These are phyloP conservation scores for Calonectria hawksworthii DNA, from an alignment of 2,329 filamentous ascomycete genomes.

Conservation along the genomic window DNA sequence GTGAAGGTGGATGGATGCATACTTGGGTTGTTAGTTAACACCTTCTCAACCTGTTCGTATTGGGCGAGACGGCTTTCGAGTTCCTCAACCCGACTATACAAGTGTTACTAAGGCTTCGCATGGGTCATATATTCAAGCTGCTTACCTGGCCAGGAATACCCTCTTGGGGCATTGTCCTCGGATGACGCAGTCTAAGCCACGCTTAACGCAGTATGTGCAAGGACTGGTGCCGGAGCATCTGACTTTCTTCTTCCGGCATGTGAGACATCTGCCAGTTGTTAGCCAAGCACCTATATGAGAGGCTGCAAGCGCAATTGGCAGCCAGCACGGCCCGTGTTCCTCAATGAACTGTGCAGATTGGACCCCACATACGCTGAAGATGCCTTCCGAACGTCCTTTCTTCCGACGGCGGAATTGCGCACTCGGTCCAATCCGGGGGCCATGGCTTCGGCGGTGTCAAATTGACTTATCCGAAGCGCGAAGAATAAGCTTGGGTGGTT, in stretches of 20 bases:
- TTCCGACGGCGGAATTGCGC: conserved; percentile 31
- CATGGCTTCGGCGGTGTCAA: conserved; percentile 26
- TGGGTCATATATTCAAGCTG: background rate
- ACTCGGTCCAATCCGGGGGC: conserved; percentile 41
- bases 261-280: conserved; percentile 37
- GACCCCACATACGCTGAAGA: conserved; percentile 42
- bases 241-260: conserved; percentile 46
- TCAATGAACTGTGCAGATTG: conserved; percentile 1
- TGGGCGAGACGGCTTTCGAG: conserved; percentile 43
- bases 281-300: conserved; percentile 7
- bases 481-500: background rate
- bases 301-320: background rate
- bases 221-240: conserved; percentile 45
- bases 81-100: conserved; percentile 41
- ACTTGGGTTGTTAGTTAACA: conserved; percentile 31
- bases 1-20: background rate
- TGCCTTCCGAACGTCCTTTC: conserved; percentile 43
- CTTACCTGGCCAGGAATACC: conserved; percentile 45
- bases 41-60: conserved; percentile 42
- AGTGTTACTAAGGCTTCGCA: conserved; percentile 2
- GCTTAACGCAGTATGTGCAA: conserved; percentile 45
- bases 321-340: background rate
- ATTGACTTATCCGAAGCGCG: background rate
- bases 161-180: conserved; percentile 46
- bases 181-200: conserved; percentile 43